A percentile compares a stretch with the other conserved stretches of the same genome.
Evolutionary conservation across 768 basidiomycete species (phyloP).

Genomic region (Pleurotus djamor): DNA sequence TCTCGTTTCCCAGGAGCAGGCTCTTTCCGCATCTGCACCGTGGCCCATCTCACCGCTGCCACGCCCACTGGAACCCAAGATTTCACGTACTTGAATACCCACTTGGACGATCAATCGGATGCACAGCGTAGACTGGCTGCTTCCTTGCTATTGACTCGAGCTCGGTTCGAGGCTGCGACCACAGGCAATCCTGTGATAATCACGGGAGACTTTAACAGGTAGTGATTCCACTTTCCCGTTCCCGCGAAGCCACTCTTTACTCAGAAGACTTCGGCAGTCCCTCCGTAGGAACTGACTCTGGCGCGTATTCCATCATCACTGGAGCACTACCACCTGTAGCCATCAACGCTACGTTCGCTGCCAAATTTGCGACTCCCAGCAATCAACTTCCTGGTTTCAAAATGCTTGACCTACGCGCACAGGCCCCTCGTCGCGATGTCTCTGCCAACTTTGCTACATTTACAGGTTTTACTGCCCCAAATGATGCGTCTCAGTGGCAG

Average conservation of each 20-base stretch:
- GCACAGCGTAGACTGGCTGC: conserved; percentile 48
- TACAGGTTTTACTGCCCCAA: conserved; percentile 45
- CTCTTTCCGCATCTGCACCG: conserved; percentile 47
- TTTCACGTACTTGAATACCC: conserved; percentile 49
- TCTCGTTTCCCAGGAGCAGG: conserved; percentile 52
- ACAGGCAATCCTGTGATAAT: conserved; percentile 41
- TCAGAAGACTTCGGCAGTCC: conserved; percentile 25
- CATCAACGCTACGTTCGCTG: conserved; percentile 40
- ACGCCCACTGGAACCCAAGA: conserved; percentile 13
- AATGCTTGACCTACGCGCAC: conserved; percentile 41
- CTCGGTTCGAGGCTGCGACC: conserved; percentile 43
- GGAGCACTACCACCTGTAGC: conserved; percentile 35
- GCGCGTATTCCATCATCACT: conserved; percentile 50
- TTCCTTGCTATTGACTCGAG: conserved; percentile 47
- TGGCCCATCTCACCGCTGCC: conserved; percentile 30
- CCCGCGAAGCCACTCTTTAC: not conserved
- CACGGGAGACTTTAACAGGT: conserved; percentile 54
- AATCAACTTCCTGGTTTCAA: conserved; percentile 31
- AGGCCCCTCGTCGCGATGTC: conserved; percentile 35
- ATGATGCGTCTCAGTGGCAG: conserved; percentile 29
- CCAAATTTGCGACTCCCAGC: conserved; percentile 32
- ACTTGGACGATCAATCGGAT: conserved; percentile 55
- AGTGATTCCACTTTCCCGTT: not conserved
- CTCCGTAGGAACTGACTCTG: conserved; percentile 38
- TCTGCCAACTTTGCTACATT: conserved; percentile 49